These are phyloP conservation scores for Colletotrichum lindemuthianum DNA, from an alignment of 2,329 filamentous ascomycete species.

Conservation along the genomic window DNA sequence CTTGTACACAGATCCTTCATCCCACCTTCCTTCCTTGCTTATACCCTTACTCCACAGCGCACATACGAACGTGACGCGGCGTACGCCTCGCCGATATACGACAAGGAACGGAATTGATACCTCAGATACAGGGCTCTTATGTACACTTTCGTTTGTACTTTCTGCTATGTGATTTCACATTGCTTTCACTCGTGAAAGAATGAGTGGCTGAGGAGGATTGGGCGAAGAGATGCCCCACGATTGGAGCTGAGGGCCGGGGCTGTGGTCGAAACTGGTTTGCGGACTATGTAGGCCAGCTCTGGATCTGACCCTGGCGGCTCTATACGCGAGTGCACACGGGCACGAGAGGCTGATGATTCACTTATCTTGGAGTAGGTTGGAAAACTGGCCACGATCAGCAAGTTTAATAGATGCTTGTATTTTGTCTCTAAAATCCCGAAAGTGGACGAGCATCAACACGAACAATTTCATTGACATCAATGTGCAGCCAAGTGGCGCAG, in stretches of 20 bases:
- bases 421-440: not conserved
- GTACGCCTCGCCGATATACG: slow-evolving; percentile 34
- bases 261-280: too few relatives aligned
- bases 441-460: too few relatives aligned
- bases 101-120: slow-evolving; percentile 34
- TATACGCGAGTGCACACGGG: too few relatives aligned
- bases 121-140: slow-evolving; percentile 28
- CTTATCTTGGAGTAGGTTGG: slow-evolving; percentile 12
- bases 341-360: not conserved
- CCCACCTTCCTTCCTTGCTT: slow-evolving; percentile 13
- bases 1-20: slow-evolving; percentile 9
- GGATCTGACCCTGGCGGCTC: too few relatives aligned
- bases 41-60: slow-evolving; percentile 25
- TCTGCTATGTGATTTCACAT: slow-evolving; percentile 17
- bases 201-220: not conserved
- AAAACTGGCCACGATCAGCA: slow-evolving; percentile 10
- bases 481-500: too few relatives aligned
- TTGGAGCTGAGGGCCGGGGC: too few relatives aligned
- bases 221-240: too few relatives aligned
- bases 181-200: slow-evolving; percentile 28
- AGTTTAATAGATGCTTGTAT: slow-evolving; percentile 32
- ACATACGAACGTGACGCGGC: not conserved
- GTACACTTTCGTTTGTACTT: slow-evolving; percentile 5
- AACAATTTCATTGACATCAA: too few relatives aligned
- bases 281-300: too few relatives aligned